phyloP scores from a whole-genome alignment of 2,329 filamentous ascomycete genomes.

The Colletotrichum liriopes region DNA sequence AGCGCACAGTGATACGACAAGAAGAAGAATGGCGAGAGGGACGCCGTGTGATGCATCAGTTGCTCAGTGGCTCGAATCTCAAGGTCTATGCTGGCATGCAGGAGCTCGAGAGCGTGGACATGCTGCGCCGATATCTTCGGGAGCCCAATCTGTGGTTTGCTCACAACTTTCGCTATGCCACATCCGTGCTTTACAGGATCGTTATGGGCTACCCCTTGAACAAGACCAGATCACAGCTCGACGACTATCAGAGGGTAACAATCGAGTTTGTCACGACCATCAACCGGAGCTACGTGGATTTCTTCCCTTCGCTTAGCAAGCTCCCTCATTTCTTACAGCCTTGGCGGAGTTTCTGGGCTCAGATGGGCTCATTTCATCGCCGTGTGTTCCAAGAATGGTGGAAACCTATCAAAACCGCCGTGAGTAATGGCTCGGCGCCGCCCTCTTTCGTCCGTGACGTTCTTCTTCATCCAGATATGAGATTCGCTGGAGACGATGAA shows the following conservation, averaged over 20 bases:
- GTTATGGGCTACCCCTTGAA: constrained; percentile 50
- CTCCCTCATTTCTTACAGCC: constrained; percentile 52
- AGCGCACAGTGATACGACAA: constrained; percentile 52
- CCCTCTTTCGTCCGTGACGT: constrained; percentile 55
- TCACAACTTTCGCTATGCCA: constrained; percentile 58
- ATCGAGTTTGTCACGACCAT: constrained; percentile 56
- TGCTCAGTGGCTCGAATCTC: constrained; percentile 54
- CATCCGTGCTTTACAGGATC: constrained; percentile 55
- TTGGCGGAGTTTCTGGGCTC: constrained; percentile 53
- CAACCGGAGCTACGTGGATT: constrained; percentile 54
- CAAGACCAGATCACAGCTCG: constrained; percentile 43
- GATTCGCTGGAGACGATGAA: constrained; percentile 52
- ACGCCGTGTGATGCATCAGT: constrained; percentile 55
- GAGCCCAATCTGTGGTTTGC: constrained; percentile 55
- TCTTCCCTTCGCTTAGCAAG: constrained; percentile 53
- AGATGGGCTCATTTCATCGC: constrained; percentile 52
- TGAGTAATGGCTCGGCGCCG: constrained; percentile 49
- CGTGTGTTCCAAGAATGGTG: constrained; percentile 54
- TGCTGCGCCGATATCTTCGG: constrained; percentile 49
- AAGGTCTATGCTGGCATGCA: constrained; percentile 53
- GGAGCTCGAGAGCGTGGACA: constrained; percentile 54
- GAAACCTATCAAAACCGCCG: constrained; percentile 47
- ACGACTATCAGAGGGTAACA: constrained; percentile 53
- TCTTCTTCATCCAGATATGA: constrained; percentile 47
- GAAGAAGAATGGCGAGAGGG: constrained; percentile 55